Percentiles rank a stretch among this genome's conserved stretches.
These are phyloP conservation scores for Chalciporus chontae DNA, from an alignment of 768 basidiomycete species.

Conservation along the genomic window DNA sequence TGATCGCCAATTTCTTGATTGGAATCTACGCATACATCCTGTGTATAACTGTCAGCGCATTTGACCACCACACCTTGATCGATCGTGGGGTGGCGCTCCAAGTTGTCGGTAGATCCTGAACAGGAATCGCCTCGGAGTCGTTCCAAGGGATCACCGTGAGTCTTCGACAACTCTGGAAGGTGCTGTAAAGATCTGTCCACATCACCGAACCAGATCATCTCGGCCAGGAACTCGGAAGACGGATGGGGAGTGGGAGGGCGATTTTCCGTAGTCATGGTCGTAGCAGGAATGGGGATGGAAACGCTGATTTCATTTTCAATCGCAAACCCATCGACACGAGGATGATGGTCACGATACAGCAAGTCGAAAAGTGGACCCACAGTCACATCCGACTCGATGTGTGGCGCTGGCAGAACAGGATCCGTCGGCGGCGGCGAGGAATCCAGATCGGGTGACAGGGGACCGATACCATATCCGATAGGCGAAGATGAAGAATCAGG, in stretches of 20 bases:
- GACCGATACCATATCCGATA: not conserved
- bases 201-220: not conserved
- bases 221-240: not conserved
- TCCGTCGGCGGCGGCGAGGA: not conserved
- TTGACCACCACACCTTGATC: not conserved
- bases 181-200: not conserved
- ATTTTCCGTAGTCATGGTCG: not conserved
- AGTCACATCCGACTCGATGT: not conserved
- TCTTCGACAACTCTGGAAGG: not conserved
- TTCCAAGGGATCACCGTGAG: not conserved
- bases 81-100: not conserved
- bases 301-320: not conserved
- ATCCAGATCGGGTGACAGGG: not conserved
- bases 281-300: not conserved
- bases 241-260: not conserved
- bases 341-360: not conserved
- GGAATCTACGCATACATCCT: slow-evolving; percentile 11
- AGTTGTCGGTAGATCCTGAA: too few species aligned
- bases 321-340: not conserved
- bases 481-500: slow-evolving; percentile 23
- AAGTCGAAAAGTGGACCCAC: not conserved
- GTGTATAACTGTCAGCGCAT: too few species aligned
- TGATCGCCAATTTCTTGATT: not conserved
- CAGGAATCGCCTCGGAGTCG: not conserved
- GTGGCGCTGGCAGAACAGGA: not conserved